Evolutionary conservation across 73 alveolate genomes (phyloP), one percentile per base, ranked within the genome.

Genomic region (Paramecium tetraurelia): DNA sequence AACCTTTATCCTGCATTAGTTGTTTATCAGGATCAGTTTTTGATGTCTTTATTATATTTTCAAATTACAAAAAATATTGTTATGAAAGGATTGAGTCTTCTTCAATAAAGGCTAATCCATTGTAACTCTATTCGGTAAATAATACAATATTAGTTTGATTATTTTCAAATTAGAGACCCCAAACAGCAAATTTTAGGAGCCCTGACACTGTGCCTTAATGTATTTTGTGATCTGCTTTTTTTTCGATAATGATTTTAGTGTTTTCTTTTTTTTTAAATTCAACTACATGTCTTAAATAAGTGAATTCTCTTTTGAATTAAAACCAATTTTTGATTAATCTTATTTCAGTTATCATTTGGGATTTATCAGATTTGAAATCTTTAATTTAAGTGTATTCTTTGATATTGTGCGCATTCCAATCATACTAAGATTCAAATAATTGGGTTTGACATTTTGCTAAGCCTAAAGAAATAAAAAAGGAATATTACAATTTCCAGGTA

Each of bases 271-370:
- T 63, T 63, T 63, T 31, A 11, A 63, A 63, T 33, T 63, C 84
- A 2, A 63, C 84, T 5, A 27, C 1, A 16, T 63, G 41, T 63
- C 84, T 63, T 63, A 63, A 63, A 33, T 63, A 63, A 2, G 84
- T 63, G 12, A 63, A 63, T 33, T 63, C 84, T 33, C 84, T 63
- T 33, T 63, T 63, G 12, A 63, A 63, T 18, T 63, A 27, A 27
- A 63, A 63, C 84, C 84, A 63, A 63, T 63, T 63, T 63, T 63
- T 63, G 24, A 63, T 63, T 33, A 63, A 63, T 27, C 84, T 21
- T 63, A 63, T 33, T 63, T 63, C 84, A 11, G 84, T 63, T 27
- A 63, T 33, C 84, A 63, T 63, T 27, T 63, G 27, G 5, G 41
- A 63, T 63, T 63, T 63, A 22, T 63, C 84, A 14, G 41, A 63